These are phyloP conservation scores for Talaromyces thailandensis DNA, from an alignment of 495 filamentous ascomycete genomes.

Conservation along the genomic window DNA sequence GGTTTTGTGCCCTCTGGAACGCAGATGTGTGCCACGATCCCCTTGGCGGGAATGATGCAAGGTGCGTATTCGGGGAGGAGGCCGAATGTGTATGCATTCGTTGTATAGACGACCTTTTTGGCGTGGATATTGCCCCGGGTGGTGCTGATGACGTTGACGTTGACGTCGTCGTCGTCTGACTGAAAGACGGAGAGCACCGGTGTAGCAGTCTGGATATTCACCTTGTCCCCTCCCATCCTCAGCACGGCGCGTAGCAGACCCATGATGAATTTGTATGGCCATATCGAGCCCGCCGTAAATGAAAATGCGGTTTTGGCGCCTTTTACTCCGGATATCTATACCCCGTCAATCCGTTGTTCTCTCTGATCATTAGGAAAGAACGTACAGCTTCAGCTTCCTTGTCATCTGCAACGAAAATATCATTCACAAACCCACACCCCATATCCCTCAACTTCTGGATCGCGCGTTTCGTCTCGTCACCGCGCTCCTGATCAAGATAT, in stretches of 20 bases:
- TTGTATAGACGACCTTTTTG: slow-evolving; percentile 7
- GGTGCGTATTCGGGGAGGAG: slow-evolving; percentile 6
- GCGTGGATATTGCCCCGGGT: not conserved
- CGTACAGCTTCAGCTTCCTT: not conserved
- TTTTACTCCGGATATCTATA: slow-evolving; percentile 30
- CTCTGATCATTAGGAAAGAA: not conserved
- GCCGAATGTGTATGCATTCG: slow-evolving; percentile 7
- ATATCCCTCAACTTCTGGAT: not conserved
- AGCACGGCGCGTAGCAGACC: slow-evolving; percentile 26
- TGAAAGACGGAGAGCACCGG: slow-evolving; percentile 3
- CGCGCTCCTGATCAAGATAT: not conserved
- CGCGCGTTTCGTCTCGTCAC: not conserved
- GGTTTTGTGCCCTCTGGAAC: slow-evolving; percentile 38
- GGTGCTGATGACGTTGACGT: not conserved
- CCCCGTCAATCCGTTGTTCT: not conserved
- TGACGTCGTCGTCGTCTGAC: not conserved
- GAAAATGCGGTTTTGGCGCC: slow-evolving; percentile 34
- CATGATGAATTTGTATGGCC: slow-evolving; percentile 79
- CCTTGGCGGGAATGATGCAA: not conserved
- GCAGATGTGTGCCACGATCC: not conserved
- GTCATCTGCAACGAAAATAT: not conserved
- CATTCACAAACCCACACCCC: slow-evolving; percentile 3
- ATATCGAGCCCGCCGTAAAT: slow-evolving; percentile 40
- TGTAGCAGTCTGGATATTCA: slow-evolving; percentile 7
- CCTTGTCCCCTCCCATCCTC: not conserved